These are phyloP conservation scores for Colletotrichum kahawae DNA, from an alignment of 2,329 filamentous ascomycete genomes.

Conservation along the genomic window DNA sequence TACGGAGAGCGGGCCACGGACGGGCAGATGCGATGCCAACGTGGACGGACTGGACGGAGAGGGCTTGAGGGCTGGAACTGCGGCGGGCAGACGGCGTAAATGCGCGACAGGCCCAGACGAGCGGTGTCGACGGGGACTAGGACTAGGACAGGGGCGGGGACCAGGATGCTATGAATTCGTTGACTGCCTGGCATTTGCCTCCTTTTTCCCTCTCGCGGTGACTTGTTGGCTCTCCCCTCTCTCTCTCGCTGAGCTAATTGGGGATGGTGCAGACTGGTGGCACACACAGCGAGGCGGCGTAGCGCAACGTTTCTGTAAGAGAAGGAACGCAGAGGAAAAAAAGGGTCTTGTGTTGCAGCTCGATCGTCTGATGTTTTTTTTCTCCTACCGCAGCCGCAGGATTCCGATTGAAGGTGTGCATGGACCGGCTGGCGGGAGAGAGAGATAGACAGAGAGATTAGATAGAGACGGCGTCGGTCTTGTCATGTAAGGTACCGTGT, in stretches of 20 bases:
- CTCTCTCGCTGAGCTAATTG: background rate
- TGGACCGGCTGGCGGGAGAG: background rate
- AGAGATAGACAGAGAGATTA: background rate
- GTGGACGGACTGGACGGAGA: background rate
- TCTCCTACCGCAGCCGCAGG: slow-evolving; percentile 3
- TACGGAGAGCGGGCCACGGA: background rate
- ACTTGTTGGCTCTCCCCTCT: background rate
- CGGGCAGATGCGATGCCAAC: background rate
- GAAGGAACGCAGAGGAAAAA: background rate
- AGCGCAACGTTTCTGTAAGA: background rate
- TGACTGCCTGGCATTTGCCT: background rate
- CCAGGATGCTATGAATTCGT: background rate
- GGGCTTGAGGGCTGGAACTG: background rate
- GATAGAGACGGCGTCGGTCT: background rate
- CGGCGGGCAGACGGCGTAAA: background rate
- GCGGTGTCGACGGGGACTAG: slow-evolving; percentile 4
- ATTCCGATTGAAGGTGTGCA: background rate
- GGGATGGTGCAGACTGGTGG: background rate
- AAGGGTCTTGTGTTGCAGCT: background rate
- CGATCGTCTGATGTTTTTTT: slow-evolving; percentile 19
- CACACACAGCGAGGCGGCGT: background rate
- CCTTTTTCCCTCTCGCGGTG: background rate
- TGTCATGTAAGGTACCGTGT: background rate
- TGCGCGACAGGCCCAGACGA: slow-evolving; percentile 6
- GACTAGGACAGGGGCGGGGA: background rate